Percentiles rank a stretch among this genome's conserved stretches.
Conservation (phyloP, 2,329 filamentous ascomycete genomes). For the Colletotrichum zoysiae region DNA sequence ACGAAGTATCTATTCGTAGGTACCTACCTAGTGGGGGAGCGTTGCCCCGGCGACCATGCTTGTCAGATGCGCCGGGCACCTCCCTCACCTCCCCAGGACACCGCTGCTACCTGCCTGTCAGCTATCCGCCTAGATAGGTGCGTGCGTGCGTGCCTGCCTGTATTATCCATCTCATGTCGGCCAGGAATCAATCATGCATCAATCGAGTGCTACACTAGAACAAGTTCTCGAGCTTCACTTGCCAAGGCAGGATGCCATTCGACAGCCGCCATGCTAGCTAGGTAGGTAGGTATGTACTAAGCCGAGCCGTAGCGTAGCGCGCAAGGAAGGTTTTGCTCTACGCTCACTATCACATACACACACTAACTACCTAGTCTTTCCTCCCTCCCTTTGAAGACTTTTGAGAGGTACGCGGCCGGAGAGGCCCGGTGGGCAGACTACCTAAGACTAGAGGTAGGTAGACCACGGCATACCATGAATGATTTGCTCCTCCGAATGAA, state of each 20-base stretch:
- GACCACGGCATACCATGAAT: background rate
- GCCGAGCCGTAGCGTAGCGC: slow-evolving; percentile 20
- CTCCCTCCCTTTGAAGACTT: slow-evolving; percentile 7
- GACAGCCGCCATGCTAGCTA: background rate
- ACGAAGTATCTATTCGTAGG: too few relatives aligned
- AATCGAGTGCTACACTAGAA: background rate
- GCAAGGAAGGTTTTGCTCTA: slow-evolving; percentile 21
- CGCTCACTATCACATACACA: too few relatives aligned
- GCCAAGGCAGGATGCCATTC: slow-evolving; percentile 19
- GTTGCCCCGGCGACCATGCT: slow-evolving; percentile 21
- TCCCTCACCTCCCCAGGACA: slow-evolving; percentile 10
- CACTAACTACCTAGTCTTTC: background rate
- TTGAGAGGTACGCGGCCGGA: slow-evolving; percentile 12
- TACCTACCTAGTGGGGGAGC: background rate
- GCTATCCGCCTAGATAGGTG: background rate
- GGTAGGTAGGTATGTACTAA: too few relatives aligned
- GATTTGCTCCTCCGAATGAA: background rate
- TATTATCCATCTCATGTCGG: background rate
- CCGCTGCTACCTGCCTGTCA: too few relatives aligned
- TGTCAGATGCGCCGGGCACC: slow-evolving; percentile 19
- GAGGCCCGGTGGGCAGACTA: background rate
- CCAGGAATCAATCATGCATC: background rate
- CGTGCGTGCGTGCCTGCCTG: too few relatives aligned
- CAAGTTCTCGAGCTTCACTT: background rate
- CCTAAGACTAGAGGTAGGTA: too few relatives aligned